phyloP scores from a whole-genome alignment of 2,329 filamentous ascomycete genomes.

The Diaporthe humulicola region DNA sequence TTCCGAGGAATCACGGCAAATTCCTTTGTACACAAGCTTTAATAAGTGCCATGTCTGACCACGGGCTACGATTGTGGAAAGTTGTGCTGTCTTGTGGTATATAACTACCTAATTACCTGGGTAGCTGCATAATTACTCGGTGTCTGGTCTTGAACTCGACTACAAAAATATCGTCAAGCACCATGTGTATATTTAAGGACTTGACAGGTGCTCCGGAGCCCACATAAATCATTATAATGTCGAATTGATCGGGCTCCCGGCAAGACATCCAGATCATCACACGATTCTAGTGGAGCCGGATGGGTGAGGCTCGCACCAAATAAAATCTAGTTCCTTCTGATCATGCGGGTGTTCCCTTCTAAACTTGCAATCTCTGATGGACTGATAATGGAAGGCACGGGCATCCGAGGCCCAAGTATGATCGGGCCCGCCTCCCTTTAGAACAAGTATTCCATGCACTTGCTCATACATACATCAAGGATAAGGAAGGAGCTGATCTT shows the following conservation, averaged over 20 bases:
- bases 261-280: background rate
- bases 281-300: background rate
- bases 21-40: slow-evolving; percentile 44
- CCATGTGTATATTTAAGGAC: background rate
- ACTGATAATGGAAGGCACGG: background rate
- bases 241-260: background rate
- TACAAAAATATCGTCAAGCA: background rate
- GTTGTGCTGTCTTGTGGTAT: background rate
- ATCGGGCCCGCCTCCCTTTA: too few species aligned
- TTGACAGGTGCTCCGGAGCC: background rate
- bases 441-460: background rate
- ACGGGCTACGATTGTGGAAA: background rate
- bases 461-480: too few species aligned
- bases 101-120: background rate
- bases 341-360: background rate
- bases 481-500: background rate
- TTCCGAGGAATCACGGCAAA: slow-evolving; percentile 52
- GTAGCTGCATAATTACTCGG: background rate
- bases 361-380: background rate
- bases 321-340: background rate
- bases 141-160: too few species aligned
- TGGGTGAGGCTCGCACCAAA: background rate
- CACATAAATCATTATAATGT: background rate
- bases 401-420: background rate
- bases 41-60: background rate